phyloP scores from a whole-genome alignment of 805 yeast genomes.

The Yarrowia divulgata region DNA sequence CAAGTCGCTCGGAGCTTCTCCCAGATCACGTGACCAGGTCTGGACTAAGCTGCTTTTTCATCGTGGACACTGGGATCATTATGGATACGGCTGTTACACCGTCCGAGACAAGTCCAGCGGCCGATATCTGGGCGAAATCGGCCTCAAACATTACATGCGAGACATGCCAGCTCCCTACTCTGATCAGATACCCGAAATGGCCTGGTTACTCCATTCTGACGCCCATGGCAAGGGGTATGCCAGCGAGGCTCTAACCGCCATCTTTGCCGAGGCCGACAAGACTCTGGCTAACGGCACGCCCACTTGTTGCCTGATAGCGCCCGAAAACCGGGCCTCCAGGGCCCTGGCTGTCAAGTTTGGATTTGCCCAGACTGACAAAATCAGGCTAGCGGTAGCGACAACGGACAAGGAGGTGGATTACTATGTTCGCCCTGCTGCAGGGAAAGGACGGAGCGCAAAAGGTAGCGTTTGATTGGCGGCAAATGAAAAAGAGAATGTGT shows the following conservation, averaged over 20 bases:
- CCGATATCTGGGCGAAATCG: conserved; percentile 4
- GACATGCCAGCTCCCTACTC: not conserved
- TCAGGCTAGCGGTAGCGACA: not conserved
- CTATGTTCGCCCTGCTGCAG: not conserved
- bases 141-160: conserved; percentile 11
- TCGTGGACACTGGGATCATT: conserved; percentile 22
- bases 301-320: not conserved
- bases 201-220: conserved; percentile 9
- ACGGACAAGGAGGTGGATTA: not conserved
- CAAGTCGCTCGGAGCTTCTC: not conserved
- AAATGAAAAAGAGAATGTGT: no score
- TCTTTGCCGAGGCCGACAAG: not conserved
- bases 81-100: conserved; percentile 25
- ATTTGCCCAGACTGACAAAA: not conserved
- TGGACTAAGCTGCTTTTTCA: conserved; percentile 22
- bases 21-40: not conserved
- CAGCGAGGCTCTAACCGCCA: not conserved
- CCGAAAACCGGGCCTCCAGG: not conserved
- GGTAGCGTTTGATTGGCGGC: no score
- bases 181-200: not conserved
- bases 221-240: conserved; percentile 7
- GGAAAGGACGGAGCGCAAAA: no score
- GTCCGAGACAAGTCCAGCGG: not conserved
- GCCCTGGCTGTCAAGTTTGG: conserved; percentile 11
- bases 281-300: no score